These are phyloP conservation scores for Tirmania nivea DNA, from an alignment of 495 filamentous ascomycete genomes.

Conservation along the genomic window DNA sequence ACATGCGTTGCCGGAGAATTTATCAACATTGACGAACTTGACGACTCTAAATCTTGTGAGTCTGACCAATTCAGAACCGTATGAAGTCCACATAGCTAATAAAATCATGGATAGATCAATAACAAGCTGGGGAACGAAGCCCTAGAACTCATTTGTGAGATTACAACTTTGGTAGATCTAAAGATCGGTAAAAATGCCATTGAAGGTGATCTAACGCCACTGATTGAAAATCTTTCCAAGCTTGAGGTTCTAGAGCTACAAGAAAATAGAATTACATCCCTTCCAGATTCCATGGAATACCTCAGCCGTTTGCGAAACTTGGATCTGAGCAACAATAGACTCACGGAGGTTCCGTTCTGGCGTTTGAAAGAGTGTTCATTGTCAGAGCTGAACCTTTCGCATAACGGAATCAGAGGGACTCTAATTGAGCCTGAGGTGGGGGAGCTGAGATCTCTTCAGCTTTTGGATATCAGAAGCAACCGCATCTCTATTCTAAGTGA, in stretches of 20 bases:
- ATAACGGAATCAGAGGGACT: conserved; percentile 53
- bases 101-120: conserved; percentile 32
- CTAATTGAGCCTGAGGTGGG: conserved; percentile 40
- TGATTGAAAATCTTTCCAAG: conserved; percentile 35
- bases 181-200: conserved; percentile 63
- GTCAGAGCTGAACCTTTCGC: conserved; percentile 50
- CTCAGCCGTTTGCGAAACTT: conserved; percentile 47
- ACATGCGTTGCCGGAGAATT: conserved; percentile 44
- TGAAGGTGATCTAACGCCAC: conserved; percentile 36
- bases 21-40: conserved; percentile 29
- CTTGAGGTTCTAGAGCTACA: conserved; percentile 67
- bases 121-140: conserved; percentile 53
- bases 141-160: conserved; percentile 49
- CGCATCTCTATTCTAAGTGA: conserved; percentile 36
- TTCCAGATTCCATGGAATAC: conserved; percentile 45
- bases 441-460: conserved; percentile 39
- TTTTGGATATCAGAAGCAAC: conserved; percentile 57
- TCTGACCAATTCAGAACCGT: neutral
- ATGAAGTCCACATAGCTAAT: conserved; percentile 4
- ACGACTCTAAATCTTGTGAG: conserved; percentile 58
- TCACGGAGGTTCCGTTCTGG: conserved; percentile 47
- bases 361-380: conserved; percentile 43
- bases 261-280: conserved; percentile 50
- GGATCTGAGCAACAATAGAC: conserved; percentile 54
- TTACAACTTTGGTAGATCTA: conserved; percentile 50